Evolutionary conservation across 441 rosid species (phyloP).

Genomic region (Erodium texanum): DNA sequence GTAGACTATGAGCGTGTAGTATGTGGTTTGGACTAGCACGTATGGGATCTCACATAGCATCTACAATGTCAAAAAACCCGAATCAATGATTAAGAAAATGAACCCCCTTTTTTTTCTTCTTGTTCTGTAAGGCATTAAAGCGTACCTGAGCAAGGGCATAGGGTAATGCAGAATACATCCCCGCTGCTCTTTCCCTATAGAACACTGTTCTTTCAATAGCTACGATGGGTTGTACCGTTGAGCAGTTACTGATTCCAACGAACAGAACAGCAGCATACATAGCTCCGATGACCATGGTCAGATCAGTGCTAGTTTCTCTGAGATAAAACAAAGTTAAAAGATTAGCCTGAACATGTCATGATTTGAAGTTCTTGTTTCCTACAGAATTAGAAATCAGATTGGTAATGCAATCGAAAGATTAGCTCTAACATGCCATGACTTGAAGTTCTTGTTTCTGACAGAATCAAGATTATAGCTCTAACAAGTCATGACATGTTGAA

Average conservation of each 20-base stretch:
- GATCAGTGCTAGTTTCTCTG: conserved; percentile 26
- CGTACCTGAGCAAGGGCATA: conserved; percentile 85
- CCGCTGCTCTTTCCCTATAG: conserved; percentile 85
- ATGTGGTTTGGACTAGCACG: conserved; percentile 55
- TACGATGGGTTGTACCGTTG: conserved; percentile 75
- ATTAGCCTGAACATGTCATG: too few species aligned
- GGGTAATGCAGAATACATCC: conserved; percentile 90
- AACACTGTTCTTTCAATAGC: conserved; percentile 77
- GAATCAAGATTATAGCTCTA: too few species aligned
- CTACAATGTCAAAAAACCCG: conserved; percentile 27
- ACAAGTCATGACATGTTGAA: too few species aligned
- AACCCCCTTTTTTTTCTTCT: too few species aligned
- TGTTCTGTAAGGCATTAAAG: too few species aligned
- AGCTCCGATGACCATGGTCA: conserved; percentile 70
- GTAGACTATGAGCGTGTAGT: conserved; percentile 60
- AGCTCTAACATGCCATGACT: too few species aligned
- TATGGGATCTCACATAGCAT: conserved; percentile 75
- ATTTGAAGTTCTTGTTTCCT: too few species aligned
- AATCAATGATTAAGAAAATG: too few species aligned
- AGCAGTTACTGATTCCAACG: conserved; percentile 63
- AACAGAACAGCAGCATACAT: conserved; percentile 73
- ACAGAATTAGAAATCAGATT: too few species aligned
- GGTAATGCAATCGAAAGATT: too few species aligned
- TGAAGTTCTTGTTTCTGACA: too few species aligned
- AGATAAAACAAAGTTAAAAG: too few species aligned